Evolutionary conservation across 192 early-diverging fungal species (phyloP).

Genomic region (Phycomyces blakesleeanus): DNA sequence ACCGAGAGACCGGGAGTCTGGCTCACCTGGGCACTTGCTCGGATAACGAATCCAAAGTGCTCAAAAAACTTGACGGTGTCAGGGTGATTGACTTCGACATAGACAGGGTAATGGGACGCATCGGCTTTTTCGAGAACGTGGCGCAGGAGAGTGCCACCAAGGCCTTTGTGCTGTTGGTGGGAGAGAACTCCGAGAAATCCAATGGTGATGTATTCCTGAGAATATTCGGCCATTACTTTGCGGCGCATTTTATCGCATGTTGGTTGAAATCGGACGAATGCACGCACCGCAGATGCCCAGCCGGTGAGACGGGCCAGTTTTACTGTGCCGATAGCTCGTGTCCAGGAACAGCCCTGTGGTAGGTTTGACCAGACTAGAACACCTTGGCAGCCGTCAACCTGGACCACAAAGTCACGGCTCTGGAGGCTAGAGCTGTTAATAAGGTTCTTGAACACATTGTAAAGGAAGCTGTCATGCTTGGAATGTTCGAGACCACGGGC

Average conservation of each 20-base stretch:
- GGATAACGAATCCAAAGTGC: constrained; percentile 22
- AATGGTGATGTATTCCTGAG: constrained; percentile 15
- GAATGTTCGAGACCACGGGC: background rate
- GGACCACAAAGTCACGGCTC: constrained; percentile 32
- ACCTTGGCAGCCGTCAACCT: constrained; percentile 38
- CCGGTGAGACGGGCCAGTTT: constrained; percentile 8
- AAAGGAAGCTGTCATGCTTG: constrained; percentile 10
- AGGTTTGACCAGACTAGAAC: constrained; percentile 26
- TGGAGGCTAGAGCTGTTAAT: constrained; percentile 20
- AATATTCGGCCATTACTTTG: background rate
- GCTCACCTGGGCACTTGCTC: constrained; percentile 2
- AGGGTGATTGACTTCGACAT: constrained; percentile 20
- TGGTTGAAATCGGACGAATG: constrained; percentile 1
- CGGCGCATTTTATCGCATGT: constrained; percentile 12
- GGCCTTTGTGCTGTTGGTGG: constrained; percentile 32
- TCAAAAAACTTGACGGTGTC: constrained; percentile 30
- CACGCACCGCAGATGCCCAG: background rate
- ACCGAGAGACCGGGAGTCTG: constrained; percentile 14
- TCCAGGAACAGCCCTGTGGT: constrained; percentile 11
- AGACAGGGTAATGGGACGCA: constrained; percentile 18
- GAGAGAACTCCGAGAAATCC: constrained; percentile 28
- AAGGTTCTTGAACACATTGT: constrained; percentile 23
- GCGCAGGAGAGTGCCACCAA: constrained; percentile 25
- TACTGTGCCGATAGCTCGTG: constrained; percentile 3
- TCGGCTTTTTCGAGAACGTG: constrained; percentile 27